Base-by-base conservation (phyloP, 352 stramenopile genomes). In the Pythium biforme region DNA sequence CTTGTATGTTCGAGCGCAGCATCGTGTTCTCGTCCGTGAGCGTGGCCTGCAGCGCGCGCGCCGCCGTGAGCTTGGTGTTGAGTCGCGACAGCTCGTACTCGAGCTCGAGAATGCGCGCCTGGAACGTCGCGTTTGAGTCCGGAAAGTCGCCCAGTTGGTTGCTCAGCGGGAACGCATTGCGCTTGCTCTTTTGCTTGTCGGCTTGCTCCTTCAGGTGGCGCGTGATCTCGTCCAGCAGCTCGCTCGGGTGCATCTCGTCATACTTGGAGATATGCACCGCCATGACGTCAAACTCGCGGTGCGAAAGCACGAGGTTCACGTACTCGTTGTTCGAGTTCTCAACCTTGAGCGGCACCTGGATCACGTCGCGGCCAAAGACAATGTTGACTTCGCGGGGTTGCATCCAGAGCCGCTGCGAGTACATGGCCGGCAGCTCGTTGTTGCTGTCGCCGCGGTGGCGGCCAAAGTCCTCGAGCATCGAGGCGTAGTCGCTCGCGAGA, bases 201-300 rank as follows among this genome's bases (percentile, higher is more conserved):
- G 49, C 68, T 39, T 81, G 65, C 10, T 88, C 69, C 41, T 84
- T 83, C 3, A 90, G 55, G 14, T 81, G 61, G 31, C 74, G 69
- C 47, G 76, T 77, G 51, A 90, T 90, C 47, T 81, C 70, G 17
- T 83, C 76, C 25, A 90, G 52, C 9, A 92, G 59, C 46, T 77
- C 76, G 14, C 70, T 62, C 6, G 81, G 79, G n/a, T 68, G 66
- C 43, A 90, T 71, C 29, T 83, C 70, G 51, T 90, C 77, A 60
- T 88, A 92, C 49, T 89, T 77, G 27, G 77, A 69, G 48, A 92
- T 68, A 43, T 90, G 79, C 41, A 90, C 74, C 0, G 77, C 81
- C 81, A 92, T 92, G 25, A 71, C 70, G 63, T 92, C 79, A 54
- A 92, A 89, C 62, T 92, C 83, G 33, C 83, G 77, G 56, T 89